Conservation (phyloP, 768 basidiomycete genomes). For the Tylopilus felleus region DNA sequence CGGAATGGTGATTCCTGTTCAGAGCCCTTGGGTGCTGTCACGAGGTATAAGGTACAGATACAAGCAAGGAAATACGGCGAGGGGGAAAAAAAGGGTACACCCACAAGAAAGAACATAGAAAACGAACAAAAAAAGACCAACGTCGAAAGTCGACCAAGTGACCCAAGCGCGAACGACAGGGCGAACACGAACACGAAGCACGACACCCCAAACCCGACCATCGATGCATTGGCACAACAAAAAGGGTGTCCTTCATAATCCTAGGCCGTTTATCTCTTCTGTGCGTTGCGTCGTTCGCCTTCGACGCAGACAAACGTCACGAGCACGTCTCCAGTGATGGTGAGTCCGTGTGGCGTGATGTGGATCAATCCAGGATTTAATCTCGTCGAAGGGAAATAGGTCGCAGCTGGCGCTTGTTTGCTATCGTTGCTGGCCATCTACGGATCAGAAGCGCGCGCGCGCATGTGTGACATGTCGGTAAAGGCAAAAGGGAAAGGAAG, state of each 20-base stretch:
- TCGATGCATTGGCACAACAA: not conserved
- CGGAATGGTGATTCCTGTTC: not conserved
- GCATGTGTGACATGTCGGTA: not conserved
- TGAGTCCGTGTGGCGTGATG: constrained; percentile 32
- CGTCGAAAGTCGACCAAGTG: not conserved
- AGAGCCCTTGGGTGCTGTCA: not conserved
- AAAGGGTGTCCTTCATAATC: not conserved
- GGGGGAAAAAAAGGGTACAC: not conserved
- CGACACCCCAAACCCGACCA: not conserved
- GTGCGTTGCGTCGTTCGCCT: constrained; percentile 30
- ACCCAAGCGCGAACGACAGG: not conserved
- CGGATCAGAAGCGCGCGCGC: not conserved
- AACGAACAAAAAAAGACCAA: not conserved
- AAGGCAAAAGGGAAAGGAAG: not conserved
- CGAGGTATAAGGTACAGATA: not conserved
- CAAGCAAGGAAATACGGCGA: not conserved
- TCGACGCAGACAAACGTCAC: constrained; percentile 33
- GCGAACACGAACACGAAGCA: not conserved
- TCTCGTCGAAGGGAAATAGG: constrained; percentile 24
- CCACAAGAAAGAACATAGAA: not conserved
- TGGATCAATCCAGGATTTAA: constrained; percentile 31
- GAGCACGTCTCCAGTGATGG: constrained; percentile 32
- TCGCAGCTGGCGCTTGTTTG: constrained; percentile 31
- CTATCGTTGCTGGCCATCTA: constrained; percentile 34
- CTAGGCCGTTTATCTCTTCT: constrained; percentile 16